These are phyloP conservation scores for Trichaptum fuscoviolaceum DNA, from an alignment of 768 basidiomycete species.

Conservation along the genomic window DNA sequence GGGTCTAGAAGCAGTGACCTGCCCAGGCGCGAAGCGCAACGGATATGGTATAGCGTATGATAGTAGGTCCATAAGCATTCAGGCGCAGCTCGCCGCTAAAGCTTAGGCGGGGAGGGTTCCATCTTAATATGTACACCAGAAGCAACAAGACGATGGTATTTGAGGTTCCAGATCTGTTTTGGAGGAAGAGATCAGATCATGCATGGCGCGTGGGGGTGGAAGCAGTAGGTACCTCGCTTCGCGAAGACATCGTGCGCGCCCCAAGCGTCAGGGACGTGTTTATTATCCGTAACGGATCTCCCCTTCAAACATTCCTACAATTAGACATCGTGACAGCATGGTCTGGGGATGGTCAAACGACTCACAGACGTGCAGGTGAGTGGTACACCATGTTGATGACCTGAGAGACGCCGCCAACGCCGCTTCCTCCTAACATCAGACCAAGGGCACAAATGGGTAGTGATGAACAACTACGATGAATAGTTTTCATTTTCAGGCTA, in stretches of 20 bases:
- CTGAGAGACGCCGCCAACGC: conserved; percentile 36
- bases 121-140: conserved; percentile 55
- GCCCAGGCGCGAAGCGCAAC: neutral
- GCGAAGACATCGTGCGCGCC: conserved; percentile 39
- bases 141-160: conserved; percentile 44
- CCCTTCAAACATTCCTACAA: conserved; percentile 24
- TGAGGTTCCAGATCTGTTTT: conserved; percentile 51
- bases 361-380: conserved; percentile 34
- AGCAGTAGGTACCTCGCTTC: conserved; percentile 38
- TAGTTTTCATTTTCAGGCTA: neutral
- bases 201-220: neutral
- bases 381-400: conserved; percentile 43
- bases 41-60: neutral
- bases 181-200: neutral
- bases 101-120: conserved; percentile 33
- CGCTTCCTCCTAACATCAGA: conserved; percentile 24
- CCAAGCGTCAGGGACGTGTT: conserved; percentile 49
- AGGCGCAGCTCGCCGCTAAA: conserved; percentile 10
- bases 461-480: conserved; percentile 32
- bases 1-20: neutral
- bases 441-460: conserved; percentile 33
- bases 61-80: neutral
- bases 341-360: conserved; percentile 2
- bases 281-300: conserved; percentile 41
- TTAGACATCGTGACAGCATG: neutral